Evolutionary conservation across 768 basidiomycete genomes (phyloP).

Genomic region (Pilatotrama ljubarskyi): DNA sequence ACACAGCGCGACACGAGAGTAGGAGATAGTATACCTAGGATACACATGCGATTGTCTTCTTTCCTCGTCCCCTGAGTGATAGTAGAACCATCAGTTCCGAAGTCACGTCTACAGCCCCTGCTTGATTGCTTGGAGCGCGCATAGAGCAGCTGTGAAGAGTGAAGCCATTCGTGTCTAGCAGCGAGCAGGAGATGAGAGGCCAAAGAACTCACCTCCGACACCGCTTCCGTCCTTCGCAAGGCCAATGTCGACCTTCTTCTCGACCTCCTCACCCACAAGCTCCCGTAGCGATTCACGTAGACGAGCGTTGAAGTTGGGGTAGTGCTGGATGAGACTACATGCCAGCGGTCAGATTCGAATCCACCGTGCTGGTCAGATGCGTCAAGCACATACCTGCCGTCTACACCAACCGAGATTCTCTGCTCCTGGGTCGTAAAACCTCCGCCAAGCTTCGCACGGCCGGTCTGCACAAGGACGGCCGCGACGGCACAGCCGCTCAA

Average conservation of each 20-base stretch:
- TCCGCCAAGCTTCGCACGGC: constrained; percentile 55
- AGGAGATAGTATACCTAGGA: constrained; percentile 16
- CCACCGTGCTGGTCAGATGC: no score
- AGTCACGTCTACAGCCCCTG: constrained; percentile 29
- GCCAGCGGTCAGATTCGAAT: neutral
- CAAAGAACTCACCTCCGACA: constrained; percentile 78
- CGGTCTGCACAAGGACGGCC: constrained; percentile 81
- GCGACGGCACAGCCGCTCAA: constrained; percentile 89
- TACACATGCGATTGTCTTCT: constrained; percentile 13
- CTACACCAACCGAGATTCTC: constrained; percentile 82
- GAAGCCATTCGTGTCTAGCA: constrained; percentile 5
- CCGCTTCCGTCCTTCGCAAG: constrained; percentile 98
- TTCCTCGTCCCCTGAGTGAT: neutral
- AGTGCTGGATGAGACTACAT: constrained; percentile 82
- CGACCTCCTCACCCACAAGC: constrained; percentile 79
- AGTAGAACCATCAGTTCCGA: neutral
- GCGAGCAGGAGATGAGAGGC: neutral
- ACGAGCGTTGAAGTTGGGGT: constrained; percentile 80
- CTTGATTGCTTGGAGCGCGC: constrained; percentile 81
- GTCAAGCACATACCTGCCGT: constrained; percentile 69
- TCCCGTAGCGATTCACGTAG: constrained; percentile 73
- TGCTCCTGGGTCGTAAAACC: constrained; percentile 28
- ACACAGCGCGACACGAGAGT: constrained; percentile 5
- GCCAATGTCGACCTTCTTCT: constrained; percentile 80
- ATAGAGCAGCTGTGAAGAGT: constrained; percentile 70